A percentile compares a stretch with the other conserved stretches of the same genome.
These are phyloP conservation scores for Coniferiporia sulphurascens DNA, from an alignment of 1,284 basidiomycete species.

Conservation along the genomic window DNA sequence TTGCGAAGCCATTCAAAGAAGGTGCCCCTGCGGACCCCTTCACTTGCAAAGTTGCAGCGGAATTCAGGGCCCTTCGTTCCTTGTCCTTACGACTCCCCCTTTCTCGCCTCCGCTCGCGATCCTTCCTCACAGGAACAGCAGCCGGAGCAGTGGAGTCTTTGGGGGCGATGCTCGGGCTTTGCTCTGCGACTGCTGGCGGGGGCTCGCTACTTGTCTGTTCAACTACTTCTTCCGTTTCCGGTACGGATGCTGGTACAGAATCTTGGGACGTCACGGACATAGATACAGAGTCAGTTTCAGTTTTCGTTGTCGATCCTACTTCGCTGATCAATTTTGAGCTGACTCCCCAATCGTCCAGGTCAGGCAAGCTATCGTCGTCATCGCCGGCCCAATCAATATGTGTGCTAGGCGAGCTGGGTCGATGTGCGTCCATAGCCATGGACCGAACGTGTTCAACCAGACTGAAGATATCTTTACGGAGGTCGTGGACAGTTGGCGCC, in stretches of 20 bases:
- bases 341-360: slow-evolving; percentile 78
- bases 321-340: slow-evolving; percentile 30
- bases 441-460: slow-evolving; percentile 23
- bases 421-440: slow-evolving; percentile 20
- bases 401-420: slow-evolving; percentile 16
- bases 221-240: not conserved
- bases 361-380: slow-evolving; percentile 75
- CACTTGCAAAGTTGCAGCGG: not conserved
- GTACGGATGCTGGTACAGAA: not conserved
- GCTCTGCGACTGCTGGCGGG: not conserved
- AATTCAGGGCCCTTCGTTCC: not conserved
- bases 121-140: not conserved
- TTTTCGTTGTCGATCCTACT: not conserved
- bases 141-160: not conserved
- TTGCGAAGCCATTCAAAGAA: not conserved
- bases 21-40: not conserved
- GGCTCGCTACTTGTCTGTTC: not conserved
- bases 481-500: slow-evolving; percentile 7
- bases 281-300: not conserved
- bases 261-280: not conserved
- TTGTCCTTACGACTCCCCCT: slow-evolving; percentile 11
- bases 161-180: not conserved
- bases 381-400: slow-evolving; percentile 84
- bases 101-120: slow-evolving; percentile 14
- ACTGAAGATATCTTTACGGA: slow-evolving; percentile 20